These are phyloP conservation scores for Malbranchea zuffiana DNA, from an alignment of 2,329 filamentous ascomycete species.

Conservation along the genomic window DNA sequence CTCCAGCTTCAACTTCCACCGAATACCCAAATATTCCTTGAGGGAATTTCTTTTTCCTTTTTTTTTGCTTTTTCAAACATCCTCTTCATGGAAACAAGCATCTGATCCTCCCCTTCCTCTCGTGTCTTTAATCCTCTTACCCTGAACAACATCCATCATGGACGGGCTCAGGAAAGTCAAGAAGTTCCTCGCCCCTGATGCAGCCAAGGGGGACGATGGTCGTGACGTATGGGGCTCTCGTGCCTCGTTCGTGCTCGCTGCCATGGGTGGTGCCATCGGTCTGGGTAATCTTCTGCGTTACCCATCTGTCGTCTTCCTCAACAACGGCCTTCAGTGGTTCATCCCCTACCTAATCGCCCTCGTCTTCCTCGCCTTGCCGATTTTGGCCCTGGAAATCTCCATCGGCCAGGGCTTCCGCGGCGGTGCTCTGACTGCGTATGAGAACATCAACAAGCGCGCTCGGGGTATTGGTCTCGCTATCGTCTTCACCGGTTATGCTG, in stretches of 20 bases:
- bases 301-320: conserved; percentile 46
- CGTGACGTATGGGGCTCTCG: conserved; percentile 46
- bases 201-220: conserved; percentile 27
- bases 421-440: conserved; percentile 42
- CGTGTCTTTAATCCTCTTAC: too few species aligned
- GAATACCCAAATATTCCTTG: too few species aligned
- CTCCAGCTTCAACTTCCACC: too few species aligned
- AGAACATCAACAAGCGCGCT: conserved; percentile 40
- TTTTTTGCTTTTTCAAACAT: too few species aligned
- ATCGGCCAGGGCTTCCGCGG: conserved; percentile 42
- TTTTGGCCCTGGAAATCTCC: conserved; percentile 42
- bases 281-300: conserved; percentile 48
- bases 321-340: conserved; percentile 48
- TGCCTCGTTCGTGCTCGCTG: conserved; percentile 43
- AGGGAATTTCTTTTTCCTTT: too few species aligned
- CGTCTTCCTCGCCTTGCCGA: conserved; percentile 43
- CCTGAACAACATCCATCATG: too few species aligned
- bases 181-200: conserved; percentile 21
- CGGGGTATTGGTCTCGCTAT: conserved; percentile 42
- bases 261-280: conserved; percentile 47
- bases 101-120: too few species aligned
- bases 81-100: too few species aligned
- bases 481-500: conserved; percentile 41
- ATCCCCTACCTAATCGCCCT: conserved; percentile 45
- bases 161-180: conserved; percentile 15